Evolutionary conservation across 192 early-diverging fungal species (phyloP).

Genomic region (Umbelopsis sp.): DNA sequence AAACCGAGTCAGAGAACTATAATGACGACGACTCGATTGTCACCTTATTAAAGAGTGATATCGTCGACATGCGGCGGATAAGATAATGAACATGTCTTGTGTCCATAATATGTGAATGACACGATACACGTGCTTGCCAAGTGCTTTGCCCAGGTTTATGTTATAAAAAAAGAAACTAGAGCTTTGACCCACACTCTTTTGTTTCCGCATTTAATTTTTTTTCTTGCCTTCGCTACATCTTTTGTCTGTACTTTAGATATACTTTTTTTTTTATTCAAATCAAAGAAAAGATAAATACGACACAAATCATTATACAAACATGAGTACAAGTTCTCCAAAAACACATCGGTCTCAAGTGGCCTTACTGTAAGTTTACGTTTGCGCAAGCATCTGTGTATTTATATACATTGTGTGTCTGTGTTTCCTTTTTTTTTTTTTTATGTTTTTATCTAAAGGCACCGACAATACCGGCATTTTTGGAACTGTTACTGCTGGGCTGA

Average conservation of each 20-base stretch:
- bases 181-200: background rate
- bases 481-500: background rate
- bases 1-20: background rate
- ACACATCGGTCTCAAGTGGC: slow-evolving; percentile 2
- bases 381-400: too few relatives aligned
- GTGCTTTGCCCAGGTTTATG: background rate
- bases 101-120: background rate
- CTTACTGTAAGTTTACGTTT: background rate
- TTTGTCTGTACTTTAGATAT: too few relatives aligned
- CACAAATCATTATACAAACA: background rate
- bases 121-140: slow-evolving; percentile 5
- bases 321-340: slow-evolving; percentile 9
- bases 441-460: too few relatives aligned
- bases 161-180: background rate
- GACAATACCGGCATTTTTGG: background rate
- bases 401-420: background rate
- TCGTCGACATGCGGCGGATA: slow-evolving; percentile 17
- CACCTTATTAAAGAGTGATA: slow-evolving; percentile 15
- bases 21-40: slow-evolving; percentile 14
- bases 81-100: slow-evolving; percentile 8
- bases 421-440: too few relatives aligned
- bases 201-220: background rate
- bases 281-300: background rate
- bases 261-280: background rate
- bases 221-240: too few relatives aligned